These are phyloP conservation scores for Neocucurbitaria cava DNA, from an alignment of 2,329 filamentous ascomycete genomes.

Conservation along the genomic window DNA sequence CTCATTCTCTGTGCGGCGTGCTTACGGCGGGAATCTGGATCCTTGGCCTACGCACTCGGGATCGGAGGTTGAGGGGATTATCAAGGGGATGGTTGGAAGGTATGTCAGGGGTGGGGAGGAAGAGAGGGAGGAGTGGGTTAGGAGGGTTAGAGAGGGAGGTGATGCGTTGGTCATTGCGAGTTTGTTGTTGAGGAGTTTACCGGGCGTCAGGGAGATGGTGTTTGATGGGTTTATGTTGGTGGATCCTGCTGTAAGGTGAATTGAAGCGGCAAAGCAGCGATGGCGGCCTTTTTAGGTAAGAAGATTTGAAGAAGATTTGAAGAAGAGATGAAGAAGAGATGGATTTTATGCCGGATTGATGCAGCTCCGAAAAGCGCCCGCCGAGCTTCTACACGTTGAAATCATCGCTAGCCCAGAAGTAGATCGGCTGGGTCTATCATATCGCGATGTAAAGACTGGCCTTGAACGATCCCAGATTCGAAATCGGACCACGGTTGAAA, in stretches of 20 bases:
- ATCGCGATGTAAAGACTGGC: too few species aligned
- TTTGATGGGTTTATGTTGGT: slow-evolving; percentile 25
- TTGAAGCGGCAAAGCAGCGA: neutral
- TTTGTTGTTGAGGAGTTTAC: slow-evolving; percentile 20
- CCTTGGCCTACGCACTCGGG: slow-evolving; percentile 12
- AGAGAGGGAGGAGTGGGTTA: slow-evolving; percentile 12
- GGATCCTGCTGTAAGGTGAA: slow-evolving; percentile 12
- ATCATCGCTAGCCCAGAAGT: too few species aligned
- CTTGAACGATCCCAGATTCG: too few species aligned
- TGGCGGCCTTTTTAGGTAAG: neutral
- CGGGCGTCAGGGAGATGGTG: slow-evolving; percentile 13
- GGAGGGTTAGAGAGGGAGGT: slow-evolving; percentile 13
- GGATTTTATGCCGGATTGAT: too few species aligned
- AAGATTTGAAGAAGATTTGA: neutral
- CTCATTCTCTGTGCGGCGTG: slow-evolving; percentile 12
- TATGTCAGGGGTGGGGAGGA: slow-evolving; percentile 4
- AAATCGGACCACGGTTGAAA: too few species aligned
- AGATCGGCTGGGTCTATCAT: too few species aligned
- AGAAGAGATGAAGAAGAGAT: too few species aligned
- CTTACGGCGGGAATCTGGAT: slow-evolving; percentile 21
- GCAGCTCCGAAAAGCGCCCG: too few species aligned
- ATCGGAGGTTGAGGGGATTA: slow-evolving; percentile 2
- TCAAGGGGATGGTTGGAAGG: slow-evolving; percentile 3
- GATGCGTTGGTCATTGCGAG: slow-evolving; percentile 19
- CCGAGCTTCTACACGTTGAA: too few species aligned